These are phyloP conservation scores for Lanzia echinophila DNA, from an alignment of 2,329 filamentous ascomycete species.

Conservation along the genomic window DNA sequence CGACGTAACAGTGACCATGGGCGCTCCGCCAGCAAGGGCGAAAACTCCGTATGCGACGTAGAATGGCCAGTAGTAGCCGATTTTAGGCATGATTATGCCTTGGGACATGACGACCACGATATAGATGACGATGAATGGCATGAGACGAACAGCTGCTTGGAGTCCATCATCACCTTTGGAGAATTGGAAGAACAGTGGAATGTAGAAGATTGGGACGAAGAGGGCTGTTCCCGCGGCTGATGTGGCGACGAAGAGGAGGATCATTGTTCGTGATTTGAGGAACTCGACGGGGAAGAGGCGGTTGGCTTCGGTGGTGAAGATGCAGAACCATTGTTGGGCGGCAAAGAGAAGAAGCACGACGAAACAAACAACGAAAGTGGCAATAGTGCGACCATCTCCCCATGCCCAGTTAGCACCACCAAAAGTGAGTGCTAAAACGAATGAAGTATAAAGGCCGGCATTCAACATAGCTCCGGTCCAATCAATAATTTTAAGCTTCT, in stretches of 20 bases:
- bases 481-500: constrained; percentile 25
- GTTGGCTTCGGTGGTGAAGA: constrained; percentile 17
- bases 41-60: constrained; percentile 8
- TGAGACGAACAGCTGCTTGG: constrained; percentile 32
- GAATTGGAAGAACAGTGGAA: constrained; percentile 44
- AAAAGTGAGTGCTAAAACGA: constrained; percentile 5
- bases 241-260: constrained; percentile 25
- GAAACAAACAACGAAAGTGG: constrained; percentile 36
- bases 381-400: constrained; percentile 14
- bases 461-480: constrained; percentile 26
- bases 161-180: constrained; percentile 32
- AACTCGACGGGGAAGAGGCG: constrained; percentile 21
- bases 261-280: constrained; percentile 28
- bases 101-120: constrained; percentile 33
- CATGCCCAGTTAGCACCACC: constrained; percentile 8
- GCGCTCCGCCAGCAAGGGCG: constrained; percentile 20
- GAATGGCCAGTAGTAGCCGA: constrained; percentile 26
- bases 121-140: constrained; percentile 35
- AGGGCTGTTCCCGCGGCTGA: constrained; percentile 30
- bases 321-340: constrained; percentile 16
- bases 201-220: constrained; percentile 38
- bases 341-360: constrained; percentile 23
- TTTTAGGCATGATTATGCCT: constrained; percentile 34
- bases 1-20: constrained; percentile 24
- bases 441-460: constrained; percentile 16